Base-by-base conservation (phyloP, 2,329 filamentous ascomycete genomes). In the Colletotrichum sp. region DNA sequence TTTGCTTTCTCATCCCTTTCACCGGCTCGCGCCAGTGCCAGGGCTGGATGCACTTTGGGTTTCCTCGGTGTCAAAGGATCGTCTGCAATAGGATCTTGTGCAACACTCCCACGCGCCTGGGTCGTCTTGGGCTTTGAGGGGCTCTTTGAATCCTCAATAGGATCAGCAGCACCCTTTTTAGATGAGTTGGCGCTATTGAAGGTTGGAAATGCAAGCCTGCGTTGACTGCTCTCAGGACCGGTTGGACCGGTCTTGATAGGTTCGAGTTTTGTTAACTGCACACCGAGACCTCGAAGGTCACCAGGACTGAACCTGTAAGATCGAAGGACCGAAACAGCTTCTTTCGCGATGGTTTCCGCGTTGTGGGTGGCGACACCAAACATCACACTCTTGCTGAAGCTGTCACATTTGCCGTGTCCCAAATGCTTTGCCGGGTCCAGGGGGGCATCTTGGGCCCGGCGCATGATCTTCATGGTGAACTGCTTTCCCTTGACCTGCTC, bases 401-500 rank as follows among this genome's bases (percentile, higher is more conserved):
- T 95, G 82, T 99, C 97, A 81, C 97, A 99, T 84, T 96, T 96
- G 2, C 97, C 97, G 84, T 99, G 97, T 0, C 97, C 97, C 1
- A 99, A 89, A 85, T 98, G 96, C 82, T 99, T 99, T 1, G 94
- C 92, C 3, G 97, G 95, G 82, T 99, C 96, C 18, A 98, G 86
- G 1, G 97, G 97, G 18, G 97, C 96, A 85, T 98, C 95, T 26
- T 93, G 88, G 18, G 96, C 92, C 77, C 96, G 92, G 77, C 94
- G 92, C 96, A 99, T 98, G 76, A 99, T 94, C 83, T 98, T 99
- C 89, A 99, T 92, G 0, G 96, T 98, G 66, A 99, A 88, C 77
- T 98, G 95, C 78, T 91, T 94, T 16, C 97, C 97, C 81, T 94
- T 98, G 68, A 98, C 95, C 34, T 93, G 90, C 82, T 98, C 95